Conservation (phyloP, 257 asterid genomes). For the Solanum tacnaense region DNA sequence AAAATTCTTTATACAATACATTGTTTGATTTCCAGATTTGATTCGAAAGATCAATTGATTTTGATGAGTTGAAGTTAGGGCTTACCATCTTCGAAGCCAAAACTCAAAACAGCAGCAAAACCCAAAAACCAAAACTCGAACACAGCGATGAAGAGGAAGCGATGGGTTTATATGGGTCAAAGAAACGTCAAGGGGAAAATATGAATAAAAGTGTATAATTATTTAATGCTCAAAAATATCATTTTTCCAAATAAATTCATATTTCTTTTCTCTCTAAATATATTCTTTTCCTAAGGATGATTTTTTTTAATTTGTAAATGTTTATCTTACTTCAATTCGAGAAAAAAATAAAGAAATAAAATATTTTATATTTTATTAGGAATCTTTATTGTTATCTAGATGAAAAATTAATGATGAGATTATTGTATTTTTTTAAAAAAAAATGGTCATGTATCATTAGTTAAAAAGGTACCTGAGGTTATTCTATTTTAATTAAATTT, state of each 20-base stretch:
- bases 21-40: background rate
- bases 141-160: background rate
- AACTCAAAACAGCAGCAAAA: background rate
- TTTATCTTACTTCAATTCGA: background rate
- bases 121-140: background rate
- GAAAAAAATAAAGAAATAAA: too few species aligned
- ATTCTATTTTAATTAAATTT: too few species aligned
- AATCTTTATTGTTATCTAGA: background rate
- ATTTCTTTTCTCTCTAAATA: too few species aligned
- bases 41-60: background rate
- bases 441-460: too few species aligned
- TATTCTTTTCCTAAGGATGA: too few species aligned
- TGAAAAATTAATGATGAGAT: background rate
- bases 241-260: background rate
- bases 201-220: too few species aligned
- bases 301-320: background rate
- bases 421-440: too few species aligned
- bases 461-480: too few species aligned
- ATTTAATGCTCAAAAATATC: background rate
- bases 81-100: background rate
- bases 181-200: background rate
- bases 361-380: too few species aligned
- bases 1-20: background rate
- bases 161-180: background rate
- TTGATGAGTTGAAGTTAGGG: background rate